A percentile compares a stretch with the other conserved stretches of the same genome.
Conservation (phyloP, 768 basidiomycete species). For the Rhodotorula toruloides region DNA sequence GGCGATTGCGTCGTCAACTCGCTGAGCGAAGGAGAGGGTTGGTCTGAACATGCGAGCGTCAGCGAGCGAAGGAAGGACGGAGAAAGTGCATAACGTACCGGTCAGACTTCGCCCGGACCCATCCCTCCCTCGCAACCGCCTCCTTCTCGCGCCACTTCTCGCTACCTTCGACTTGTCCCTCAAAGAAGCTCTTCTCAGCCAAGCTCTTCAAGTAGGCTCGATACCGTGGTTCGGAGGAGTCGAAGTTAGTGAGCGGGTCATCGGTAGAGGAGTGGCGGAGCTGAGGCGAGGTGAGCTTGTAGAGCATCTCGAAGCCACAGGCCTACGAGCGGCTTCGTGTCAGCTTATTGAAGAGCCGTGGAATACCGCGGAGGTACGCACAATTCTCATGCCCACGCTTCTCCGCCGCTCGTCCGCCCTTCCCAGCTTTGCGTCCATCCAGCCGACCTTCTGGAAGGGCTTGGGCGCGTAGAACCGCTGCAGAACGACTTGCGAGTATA, state of each 20-base stretch:
- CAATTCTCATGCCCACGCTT: conserved; percentile 90
- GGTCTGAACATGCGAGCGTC: conserved; percentile 48
- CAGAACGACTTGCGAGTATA: conserved; percentile 85
- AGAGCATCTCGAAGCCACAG: conserved; percentile 95
- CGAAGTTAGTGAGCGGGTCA: neutral
- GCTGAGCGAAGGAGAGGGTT: conserved; percentile 65
- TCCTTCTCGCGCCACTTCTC: conserved; percentile 69
- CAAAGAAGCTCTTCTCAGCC: conserved; percentile 65
- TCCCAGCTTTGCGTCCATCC: conserved; percentile 54
- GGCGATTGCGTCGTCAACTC: conserved; percentile 62
- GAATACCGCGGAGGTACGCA: conserved; percentile 47
- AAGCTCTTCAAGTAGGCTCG: conserved; percentile 7
- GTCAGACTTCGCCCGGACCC: conserved; percentile 53
- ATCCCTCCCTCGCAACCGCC: conserved; percentile 62
- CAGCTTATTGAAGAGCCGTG: neutral
- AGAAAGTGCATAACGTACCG: conserved; percentile 62
- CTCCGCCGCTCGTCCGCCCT: conserved; percentile 68
- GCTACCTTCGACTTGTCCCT: conserved; percentile 69
- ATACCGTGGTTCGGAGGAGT: conserved; percentile 39
- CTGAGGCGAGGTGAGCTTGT: conserved; percentile 64
- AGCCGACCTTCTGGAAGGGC: conserved; percentile 59
- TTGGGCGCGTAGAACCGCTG: conserved; percentile 91
- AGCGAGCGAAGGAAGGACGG: neutral
- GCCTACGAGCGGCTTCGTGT: conserved; percentile 53
- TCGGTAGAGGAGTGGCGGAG: neutral